Percentiles rank a stretch among this genome's conserved stretches.
These are phyloP conservation scores for Phytophthora syringae DNA, from an alignment of 352 stramenopile species.

Conservation along the genomic window DNA sequence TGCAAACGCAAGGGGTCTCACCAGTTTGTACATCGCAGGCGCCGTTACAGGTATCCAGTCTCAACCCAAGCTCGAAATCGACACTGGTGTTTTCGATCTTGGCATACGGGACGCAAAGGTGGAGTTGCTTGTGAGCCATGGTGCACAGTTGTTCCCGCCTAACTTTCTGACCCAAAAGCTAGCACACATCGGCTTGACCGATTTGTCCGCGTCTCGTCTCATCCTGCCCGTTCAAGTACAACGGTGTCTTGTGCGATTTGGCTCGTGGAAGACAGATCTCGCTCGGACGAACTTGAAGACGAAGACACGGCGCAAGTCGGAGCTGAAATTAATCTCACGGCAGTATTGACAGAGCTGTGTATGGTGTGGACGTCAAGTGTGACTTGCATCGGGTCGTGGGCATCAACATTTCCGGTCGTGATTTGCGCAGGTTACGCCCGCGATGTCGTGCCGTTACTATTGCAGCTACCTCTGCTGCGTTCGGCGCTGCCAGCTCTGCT, in stretches of 20 bases:
- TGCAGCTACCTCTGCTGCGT: conserved; percentile 14
- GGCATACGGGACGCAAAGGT: conserved; percentile 2
- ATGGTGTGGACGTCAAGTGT: conserved; percentile 15
- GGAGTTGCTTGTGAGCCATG: conserved; percentile 19
- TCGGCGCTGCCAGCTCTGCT: conserved; percentile 1
- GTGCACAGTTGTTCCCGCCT: conserved; percentile 17
- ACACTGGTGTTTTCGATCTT: background rate
- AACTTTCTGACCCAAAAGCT: background rate
- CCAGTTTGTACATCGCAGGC: conserved; percentile 8
- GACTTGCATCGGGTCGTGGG: background rate
- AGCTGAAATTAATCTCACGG: background rate
- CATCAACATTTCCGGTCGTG: conserved; percentile 12
- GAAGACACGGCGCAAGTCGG: conserved; percentile 1
- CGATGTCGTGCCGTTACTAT: conserved; percentile 26
- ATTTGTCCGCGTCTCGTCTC: no score
- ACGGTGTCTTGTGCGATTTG: background rate
- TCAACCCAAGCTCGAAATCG: no score
- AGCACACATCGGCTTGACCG: background rate
- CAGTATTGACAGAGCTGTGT: conserved; percentile 19
- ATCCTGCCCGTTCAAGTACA: conserved; percentile 9
- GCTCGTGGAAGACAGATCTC: conserved; percentile 4
- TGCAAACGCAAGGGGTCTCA: no score
- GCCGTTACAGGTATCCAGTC: no score
- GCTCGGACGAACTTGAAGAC: background rate
- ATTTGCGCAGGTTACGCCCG: conserved; percentile 27